A percentile compares a stretch with the other conserved stretches of the same genome.
These are phyloP conservation scores for Pedinophyceae sp. DNA, from an alignment of 139 green algal genomes.

Conservation along the genomic window DNA sequence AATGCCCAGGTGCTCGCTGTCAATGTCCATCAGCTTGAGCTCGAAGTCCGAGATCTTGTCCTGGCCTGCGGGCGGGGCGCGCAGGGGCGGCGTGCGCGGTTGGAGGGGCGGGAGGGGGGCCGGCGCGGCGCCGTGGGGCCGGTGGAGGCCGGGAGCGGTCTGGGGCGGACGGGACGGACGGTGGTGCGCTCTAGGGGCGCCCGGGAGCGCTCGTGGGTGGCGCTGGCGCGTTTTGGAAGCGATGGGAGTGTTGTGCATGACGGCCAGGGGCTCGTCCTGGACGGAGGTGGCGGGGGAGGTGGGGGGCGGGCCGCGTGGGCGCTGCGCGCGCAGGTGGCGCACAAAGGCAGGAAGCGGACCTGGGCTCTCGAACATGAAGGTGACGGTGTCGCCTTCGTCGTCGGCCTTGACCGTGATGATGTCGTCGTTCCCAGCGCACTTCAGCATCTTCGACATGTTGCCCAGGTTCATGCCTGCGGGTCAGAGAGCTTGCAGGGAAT, in stretches of 20 bases:
- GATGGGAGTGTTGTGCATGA: not conserved
- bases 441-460: constrained; percentile 96
- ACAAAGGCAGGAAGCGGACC: too few relatives aligned
- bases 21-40: constrained; percentile 98
- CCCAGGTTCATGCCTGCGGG: constrained; percentile 68
- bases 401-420: constrained; percentile 92
- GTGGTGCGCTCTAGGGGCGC: too few relatives aligned
- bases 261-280: not conserved
- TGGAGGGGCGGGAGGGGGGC: too few relatives aligned
- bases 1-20: constrained; percentile 94
- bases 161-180: too few relatives aligned
- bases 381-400: constrained; percentile 80
- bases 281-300: not conserved
- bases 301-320: too few relatives aligned
- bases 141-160: too few relatives aligned
- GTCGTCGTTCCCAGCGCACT: constrained; percentile 92
- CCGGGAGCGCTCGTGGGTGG: too few relatives aligned
- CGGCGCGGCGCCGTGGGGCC: too few relatives aligned
- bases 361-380: constrained; percentile 89
- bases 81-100: too few relatives aligned
- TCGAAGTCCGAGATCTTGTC: constrained; percentile 94
- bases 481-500: not conserved
- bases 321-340: not conserved
- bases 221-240: not conserved
- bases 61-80: constrained; percentile 14